Evolutionary conservation across 2,329 filamentous ascomycete species (phyloP).

Genomic region (Alternaria ventricosa): DNA sequence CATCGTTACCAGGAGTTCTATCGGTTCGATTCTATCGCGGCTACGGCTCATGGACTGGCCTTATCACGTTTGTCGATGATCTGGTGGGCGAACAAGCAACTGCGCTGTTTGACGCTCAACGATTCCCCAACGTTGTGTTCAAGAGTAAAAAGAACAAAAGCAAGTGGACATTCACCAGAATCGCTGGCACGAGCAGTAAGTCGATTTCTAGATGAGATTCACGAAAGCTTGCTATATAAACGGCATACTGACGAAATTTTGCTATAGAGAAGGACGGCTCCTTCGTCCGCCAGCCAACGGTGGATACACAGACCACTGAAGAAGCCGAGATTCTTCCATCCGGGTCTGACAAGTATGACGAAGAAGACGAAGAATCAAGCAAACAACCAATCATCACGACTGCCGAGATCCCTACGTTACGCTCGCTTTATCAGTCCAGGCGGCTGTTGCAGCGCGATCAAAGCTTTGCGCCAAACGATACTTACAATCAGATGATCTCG

Average conservation of each 20-base stretch:
- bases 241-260: background rate
- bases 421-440: conserved; percentile 33
- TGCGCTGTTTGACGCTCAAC: conserved; percentile 18
- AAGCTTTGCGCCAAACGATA: conserved; percentile 37
- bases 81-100: conserved; percentile 20
- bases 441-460: conserved; percentile 34
- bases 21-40: conserved; percentile 29
- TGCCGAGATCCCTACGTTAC: conserved; percentile 35
- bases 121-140: conserved; percentile 25
- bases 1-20: conserved; percentile 25
- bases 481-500: conserved; percentile 39
- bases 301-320: background rate
- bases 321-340: background rate
- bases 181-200: background rate
- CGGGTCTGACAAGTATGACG: background rate
- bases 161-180: conserved; percentile 24
- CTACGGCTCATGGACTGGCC: conserved; percentile 30
- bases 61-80: conserved; percentile 24
- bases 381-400: conserved; percentile 16
- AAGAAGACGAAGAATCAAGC: background rate
- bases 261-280: background rate
- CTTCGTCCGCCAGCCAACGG: background rate
- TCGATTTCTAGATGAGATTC: background rate
- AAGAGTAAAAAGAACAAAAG: conserved; percentile 18
- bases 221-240: background rate